A percentile compares a stretch with the other conserved stretches of the same genome.
These are phyloP conservation scores for Alternaria ventricosa DNA, from an alignment of 2,329 filamentous ascomycete genomes.

Conservation along the genomic window DNA sequence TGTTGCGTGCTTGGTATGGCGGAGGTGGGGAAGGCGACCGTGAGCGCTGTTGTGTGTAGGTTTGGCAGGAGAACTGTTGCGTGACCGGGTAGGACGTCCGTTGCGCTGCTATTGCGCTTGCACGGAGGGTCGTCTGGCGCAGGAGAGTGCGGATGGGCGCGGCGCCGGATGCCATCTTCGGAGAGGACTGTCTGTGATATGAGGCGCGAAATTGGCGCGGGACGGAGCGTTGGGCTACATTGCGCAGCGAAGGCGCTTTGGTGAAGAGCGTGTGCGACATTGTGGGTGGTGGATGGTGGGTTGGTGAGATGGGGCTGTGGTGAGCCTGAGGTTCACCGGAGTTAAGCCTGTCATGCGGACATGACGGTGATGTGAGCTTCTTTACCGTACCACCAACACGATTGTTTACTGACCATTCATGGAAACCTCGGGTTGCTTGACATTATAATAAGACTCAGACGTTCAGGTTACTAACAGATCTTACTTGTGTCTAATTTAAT, in stretches of 20 bases:
- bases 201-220: conserved; percentile 11
- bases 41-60: conserved; percentile 19
- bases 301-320: conserved; percentile 10
- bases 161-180: conserved; percentile 34
- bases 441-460: not conserved
- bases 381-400: too few species aligned
- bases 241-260: conserved; percentile 17
- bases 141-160: conserved; percentile 38
- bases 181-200: conserved; percentile 22
- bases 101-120: conserved; percentile 30
- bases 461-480: not conserved
- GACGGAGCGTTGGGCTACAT: conserved; percentile 11
- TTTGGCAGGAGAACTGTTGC: conserved; percentile 25
- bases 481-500: not conserved
- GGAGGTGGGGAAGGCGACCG: conserved; percentile 33
- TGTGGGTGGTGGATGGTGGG: conserved; percentile 6
- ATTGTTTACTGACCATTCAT: not conserved
- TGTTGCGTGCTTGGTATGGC: conserved; percentile 34
- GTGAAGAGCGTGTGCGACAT: conserved; percentile 26
- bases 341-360: conserved; percentile 8
- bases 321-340: conserved; percentile 25
- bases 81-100: conserved; percentile 27
- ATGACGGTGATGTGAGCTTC: too few species aligned
- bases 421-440: not conserved
- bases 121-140: conserved; percentile 35